These are phyloP conservation scores for Trametes meyenii DNA, from an alignment of 768 basidiomycete genomes.

Conservation along the genomic window DNA sequence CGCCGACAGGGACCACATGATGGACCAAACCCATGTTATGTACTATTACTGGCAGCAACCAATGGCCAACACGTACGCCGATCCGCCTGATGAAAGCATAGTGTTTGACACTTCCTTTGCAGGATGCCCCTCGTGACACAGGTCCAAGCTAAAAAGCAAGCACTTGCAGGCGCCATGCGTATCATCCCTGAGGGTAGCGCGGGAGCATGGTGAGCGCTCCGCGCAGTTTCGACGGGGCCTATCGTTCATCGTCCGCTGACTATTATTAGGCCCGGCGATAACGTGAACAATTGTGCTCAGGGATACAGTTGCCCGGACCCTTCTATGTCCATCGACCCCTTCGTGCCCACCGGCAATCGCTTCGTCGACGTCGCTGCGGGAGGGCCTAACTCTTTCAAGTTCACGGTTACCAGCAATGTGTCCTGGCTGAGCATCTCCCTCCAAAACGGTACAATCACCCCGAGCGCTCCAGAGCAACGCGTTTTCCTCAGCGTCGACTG, in stretches of 20 bases:
- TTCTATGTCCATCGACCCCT: conserved; percentile 57
- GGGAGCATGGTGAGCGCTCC: conserved; percentile 54
- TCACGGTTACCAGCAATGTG: conserved; percentile 49
- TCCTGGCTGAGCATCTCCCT: conserved; percentile 57
- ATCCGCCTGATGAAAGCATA: neutral
- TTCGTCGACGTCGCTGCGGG: conserved; percentile 67
- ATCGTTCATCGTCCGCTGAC: neutral
- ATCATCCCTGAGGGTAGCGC: conserved; percentile 61
- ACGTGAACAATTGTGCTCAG: conserved; percentile 55
- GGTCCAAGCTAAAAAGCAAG: conserved; percentile 57
- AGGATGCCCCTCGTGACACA: conserved; percentile 57
- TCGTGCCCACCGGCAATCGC: conserved; percentile 51
- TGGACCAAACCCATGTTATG: conserved; percentile 71
- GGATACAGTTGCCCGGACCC: conserved; percentile 53
- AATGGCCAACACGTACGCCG: conserved; percentile 57
- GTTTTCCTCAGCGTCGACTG: conserved; percentile 64
- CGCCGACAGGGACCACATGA: conserved; percentile 46
- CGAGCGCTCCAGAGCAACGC: conserved; percentile 50
- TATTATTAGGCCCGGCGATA: conserved; percentile 62
- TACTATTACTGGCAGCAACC: conserved; percentile 78
- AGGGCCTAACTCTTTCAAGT: conserved; percentile 60
- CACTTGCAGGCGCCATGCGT: conserved; percentile 63
- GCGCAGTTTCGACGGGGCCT: neutral
- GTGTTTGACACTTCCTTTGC: conserved; percentile 1
- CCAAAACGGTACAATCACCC: conserved; percentile 51